These are phyloP conservation scores for Colletotrichum incanum DNA, from an alignment of 2,329 filamentous ascomycete genomes.

Conservation along the genomic window DNA sequence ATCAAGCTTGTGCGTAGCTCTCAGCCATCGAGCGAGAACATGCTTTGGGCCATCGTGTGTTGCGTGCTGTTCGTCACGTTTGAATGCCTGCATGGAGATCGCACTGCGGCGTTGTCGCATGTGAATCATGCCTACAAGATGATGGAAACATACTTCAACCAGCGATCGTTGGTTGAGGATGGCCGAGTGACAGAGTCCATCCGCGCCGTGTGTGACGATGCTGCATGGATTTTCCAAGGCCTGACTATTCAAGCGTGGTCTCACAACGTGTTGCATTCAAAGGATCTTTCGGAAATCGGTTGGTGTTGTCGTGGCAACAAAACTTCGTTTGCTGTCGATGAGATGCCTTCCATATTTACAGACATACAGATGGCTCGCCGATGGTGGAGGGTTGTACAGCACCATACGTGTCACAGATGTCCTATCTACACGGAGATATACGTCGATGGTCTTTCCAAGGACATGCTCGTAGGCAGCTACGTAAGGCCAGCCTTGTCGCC, in stretches of 20 bases:
- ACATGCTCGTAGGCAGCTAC: conserved; percentile 51
- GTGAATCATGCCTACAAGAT: conserved; percentile 53
- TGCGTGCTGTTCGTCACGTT: conserved; percentile 60
- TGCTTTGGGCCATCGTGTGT: conserved; percentile 57
- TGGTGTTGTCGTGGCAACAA: conserved; percentile 45
- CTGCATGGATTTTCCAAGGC: conserved; percentile 39
- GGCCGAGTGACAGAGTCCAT: conserved; percentile 23
- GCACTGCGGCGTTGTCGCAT: conserved; percentile 57
- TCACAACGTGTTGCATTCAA: conserved; percentile 28
- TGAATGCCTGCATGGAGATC: conserved; percentile 58
- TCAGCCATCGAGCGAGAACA: conserved; percentile 52
- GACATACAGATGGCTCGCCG: conserved; percentile 53
- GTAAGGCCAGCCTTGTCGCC: conserved; percentile 49
- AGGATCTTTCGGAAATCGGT: conserved; percentile 11
- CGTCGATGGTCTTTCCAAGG: conserved; percentile 45
- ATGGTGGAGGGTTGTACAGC: conserved; percentile 58
- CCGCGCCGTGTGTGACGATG: conserved; percentile 34
- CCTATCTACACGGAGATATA: conserved; percentile 51
- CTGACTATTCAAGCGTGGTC: conserved; percentile 41
- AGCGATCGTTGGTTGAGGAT: background rate
- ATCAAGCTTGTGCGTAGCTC: conserved; percentile 57
- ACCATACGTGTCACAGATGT: conserved; percentile 55
- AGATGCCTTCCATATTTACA: conserved; percentile 52
- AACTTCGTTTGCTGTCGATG: conserved; percentile 51
- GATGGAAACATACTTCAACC: conserved; percentile 38